These are phyloP conservation scores for Acanthamoeba lugdunensis DNA, from an alignment of 208 protist genomes.

Conservation along the genomic window DNA sequence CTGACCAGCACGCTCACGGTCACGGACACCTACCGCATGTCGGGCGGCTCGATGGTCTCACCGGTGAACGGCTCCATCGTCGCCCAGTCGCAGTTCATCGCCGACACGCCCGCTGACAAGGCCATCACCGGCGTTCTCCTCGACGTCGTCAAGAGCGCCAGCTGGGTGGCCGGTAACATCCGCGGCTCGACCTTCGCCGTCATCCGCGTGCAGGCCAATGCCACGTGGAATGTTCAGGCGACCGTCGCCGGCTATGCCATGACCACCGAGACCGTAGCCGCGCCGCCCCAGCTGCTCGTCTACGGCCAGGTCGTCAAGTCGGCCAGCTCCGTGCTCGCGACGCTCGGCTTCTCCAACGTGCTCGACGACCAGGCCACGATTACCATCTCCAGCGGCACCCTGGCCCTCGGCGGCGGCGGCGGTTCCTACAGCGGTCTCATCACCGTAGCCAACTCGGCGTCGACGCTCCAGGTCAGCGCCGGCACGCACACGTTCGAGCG, in stretches of 20 bases:
- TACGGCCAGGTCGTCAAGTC: constrained; percentile 44
- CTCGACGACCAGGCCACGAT: constrained; percentile 40
- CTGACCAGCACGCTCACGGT: constrained; percentile 53
- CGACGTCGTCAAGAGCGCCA: constrained; percentile 35
- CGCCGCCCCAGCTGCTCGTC: not conserved
- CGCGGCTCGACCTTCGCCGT: not conserved
- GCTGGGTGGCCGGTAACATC: constrained; percentile 51
- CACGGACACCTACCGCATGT: constrained; percentile 34
- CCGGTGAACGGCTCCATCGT: constrained; percentile 45
- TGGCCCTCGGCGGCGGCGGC: constrained; percentile 24
- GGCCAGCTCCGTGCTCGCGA: not conserved
- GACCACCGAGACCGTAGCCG: not conserved
- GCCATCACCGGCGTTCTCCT: constrained; percentile 36
- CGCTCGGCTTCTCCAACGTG: constrained; percentile 38
- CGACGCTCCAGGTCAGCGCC: constrained; percentile 54
- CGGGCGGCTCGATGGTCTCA: not conserved
- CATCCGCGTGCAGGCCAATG: constrained; percentile 25
- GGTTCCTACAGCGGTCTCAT: not conserved
- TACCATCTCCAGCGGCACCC: not conserved
- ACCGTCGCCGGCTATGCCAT: constrained; percentile 9
- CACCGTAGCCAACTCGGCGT: not conserved
- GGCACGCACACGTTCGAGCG: constrained; percentile 15
- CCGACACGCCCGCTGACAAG: constrained; percentile 28
- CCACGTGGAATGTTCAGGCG: constrained; percentile 29
- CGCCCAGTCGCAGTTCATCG: constrained; percentile 24